Percentiles rank a stretch among this genome's conserved stretches.
Conservation (phyloP, 2,329 filamentous ascomycete species). For the Aaosphaeria arxii region DNA sequence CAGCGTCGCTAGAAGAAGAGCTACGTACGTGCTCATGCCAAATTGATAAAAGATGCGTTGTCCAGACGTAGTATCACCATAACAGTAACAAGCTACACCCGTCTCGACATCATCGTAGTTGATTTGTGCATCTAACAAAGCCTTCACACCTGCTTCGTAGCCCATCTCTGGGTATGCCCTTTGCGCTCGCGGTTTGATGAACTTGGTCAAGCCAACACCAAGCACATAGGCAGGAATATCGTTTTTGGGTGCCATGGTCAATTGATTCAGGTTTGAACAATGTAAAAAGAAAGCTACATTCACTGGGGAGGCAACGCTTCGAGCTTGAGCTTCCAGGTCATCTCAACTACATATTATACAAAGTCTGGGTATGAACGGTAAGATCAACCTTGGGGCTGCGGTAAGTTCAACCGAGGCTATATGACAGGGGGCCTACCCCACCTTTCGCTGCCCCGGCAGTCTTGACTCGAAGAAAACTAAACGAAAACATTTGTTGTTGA, state of each 20-base stretch:
- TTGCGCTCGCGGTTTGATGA: conserved; percentile 92
- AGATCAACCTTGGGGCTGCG: too few relatives aligned
- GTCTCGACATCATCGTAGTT: conserved; percentile 95
- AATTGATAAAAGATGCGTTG: conserved; percentile 98
- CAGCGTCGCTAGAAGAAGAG: neutral
- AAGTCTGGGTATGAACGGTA: too few relatives aligned
- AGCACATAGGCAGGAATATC: conserved; percentile 69
- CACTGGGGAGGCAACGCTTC: too few relatives aligned
- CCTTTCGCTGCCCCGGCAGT: too few relatives aligned
- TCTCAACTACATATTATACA: too few relatives aligned
- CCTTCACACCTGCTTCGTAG: conserved; percentile 86
- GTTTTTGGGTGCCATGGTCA: conserved; percentile 23
- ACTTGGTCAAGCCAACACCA: conserved; percentile 97
- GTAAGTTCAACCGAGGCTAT: too few relatives aligned
- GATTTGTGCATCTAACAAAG: conserved; percentile 77
- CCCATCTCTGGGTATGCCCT: conserved; percentile 92
- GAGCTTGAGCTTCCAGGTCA: too few relatives aligned
- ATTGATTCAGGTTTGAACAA: neutral
- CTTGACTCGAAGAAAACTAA: too few relatives aligned
- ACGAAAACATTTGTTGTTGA: too few relatives aligned
- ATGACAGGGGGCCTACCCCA: too few relatives aligned
- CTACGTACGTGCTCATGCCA: conserved; percentile 68
- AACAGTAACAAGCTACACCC: conserved; percentile 92
- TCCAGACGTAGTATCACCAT: conserved; percentile 89
- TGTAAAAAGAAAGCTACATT: too few relatives aligned